Evolutionary conservation across 192 early-diverging fungal species (phyloP).

Genomic region (Paraglomus occultum): DNA sequence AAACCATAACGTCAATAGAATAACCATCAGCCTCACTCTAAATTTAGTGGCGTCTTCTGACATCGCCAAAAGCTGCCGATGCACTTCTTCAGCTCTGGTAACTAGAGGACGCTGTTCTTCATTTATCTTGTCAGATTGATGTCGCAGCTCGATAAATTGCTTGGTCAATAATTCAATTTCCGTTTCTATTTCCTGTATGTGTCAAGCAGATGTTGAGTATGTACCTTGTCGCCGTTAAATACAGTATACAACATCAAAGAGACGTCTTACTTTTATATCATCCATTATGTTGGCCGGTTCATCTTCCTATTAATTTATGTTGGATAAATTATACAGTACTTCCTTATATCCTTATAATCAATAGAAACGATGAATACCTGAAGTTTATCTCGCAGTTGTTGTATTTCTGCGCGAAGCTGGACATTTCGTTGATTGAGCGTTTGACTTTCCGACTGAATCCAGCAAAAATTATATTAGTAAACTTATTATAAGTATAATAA

Average conservation of each 20-base stretch:
- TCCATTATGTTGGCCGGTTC: slow-evolving; percentile 64
- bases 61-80: slow-evolving; percentile 29
- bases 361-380: slow-evolving; percentile 4
- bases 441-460: slow-evolving; percentile 27
- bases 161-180: slow-evolving; percentile 57
- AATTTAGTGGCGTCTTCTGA: slow-evolving; percentile 13
- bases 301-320: slow-evolving; percentile 41
- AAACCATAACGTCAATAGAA: background rate
- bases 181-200: slow-evolving; percentile 40
- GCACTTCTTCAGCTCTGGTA: slow-evolving; percentile 40
- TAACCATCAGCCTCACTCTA: slow-evolving; percentile 25
- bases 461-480: background rate
- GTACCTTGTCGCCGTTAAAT: background rate
- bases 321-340: no score
- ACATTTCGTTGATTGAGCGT: slow-evolving; percentile 38
- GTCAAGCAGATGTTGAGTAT: background rate
- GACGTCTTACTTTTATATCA: slow-evolving; percentile 30
- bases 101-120: slow-evolving; percentile 40
- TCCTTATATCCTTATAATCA: background rate
- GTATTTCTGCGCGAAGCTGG: slow-evolving; percentile 37
- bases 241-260: background rate
- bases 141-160: slow-evolving; percentile 56
- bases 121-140: slow-evolving; percentile 37
- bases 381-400: slow-evolving; percentile 44
- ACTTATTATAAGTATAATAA: background rate